phyloP scores from a whole-genome alignment of 75 land plant species.

The Picea glauca region DNA sequence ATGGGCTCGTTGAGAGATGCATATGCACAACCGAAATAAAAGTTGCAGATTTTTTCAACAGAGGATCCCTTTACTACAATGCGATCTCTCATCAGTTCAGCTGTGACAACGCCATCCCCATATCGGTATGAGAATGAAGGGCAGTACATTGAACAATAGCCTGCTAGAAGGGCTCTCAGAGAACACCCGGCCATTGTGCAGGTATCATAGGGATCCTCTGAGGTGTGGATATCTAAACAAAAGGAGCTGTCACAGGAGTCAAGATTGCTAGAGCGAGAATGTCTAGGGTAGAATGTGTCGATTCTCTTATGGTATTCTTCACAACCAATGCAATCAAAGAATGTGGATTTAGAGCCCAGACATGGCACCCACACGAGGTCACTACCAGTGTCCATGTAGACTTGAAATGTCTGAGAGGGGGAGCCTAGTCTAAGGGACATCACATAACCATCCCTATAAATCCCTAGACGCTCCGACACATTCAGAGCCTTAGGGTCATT shows the following conservation, averaged over 20 bases:
- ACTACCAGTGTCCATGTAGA: slow-evolving; percentile 90
- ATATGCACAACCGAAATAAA: slow-evolving; percentile 68
- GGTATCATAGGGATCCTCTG: slow-evolving; percentile 45
- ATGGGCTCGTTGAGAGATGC: slow-evolving; percentile 54
- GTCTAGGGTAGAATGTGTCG: background rate
- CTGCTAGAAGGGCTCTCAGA: slow-evolving; percentile 32
- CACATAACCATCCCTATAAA: slow-evolving; percentile 29
- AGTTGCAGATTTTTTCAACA: slow-evolving; percentile 20
- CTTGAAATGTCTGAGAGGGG: slow-evolving; percentile 35
- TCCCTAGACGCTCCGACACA: too few species aligned
- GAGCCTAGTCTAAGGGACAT: slow-evolving; percentile 50
- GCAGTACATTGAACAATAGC: slow-evolving; percentile 32
- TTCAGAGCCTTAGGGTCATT: too few species aligned
- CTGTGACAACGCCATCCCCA: slow-evolving; percentile 64
- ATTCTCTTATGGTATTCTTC: slow-evolving; percentile 22
- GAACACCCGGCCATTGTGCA: slow-evolving; percentile 55
- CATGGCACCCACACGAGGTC: slow-evolving; percentile 97
- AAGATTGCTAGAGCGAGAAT: background rate
- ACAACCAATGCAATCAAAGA: slow-evolving; percentile 61
- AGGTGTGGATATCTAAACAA: slow-evolving; percentile 54
- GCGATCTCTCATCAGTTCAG: slow-evolving; percentile 23
- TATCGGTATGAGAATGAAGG: slow-evolving; percentile 64
- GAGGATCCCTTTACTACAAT: slow-evolving; percentile 11
- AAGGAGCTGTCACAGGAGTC: slow-evolving; percentile 23
- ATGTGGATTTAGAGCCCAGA: slow-evolving; percentile 18